Evolutionary conservation across 129 eudicot genomes (phyloP).

Genomic region (Pseudognaphalium luteoalbum): DNA sequence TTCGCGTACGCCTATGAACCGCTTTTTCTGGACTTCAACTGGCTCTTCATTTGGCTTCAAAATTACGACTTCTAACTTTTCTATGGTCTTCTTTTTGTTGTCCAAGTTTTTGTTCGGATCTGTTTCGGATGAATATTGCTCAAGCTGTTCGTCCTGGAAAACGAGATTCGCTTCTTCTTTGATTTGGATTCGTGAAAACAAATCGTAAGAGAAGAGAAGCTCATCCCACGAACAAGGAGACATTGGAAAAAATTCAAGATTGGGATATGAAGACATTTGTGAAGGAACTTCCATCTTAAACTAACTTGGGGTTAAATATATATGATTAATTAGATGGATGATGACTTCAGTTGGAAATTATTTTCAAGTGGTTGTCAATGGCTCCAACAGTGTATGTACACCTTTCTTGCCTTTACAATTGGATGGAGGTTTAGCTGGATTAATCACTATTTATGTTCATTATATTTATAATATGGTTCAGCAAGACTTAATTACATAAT

Average conservation of each 20-base stretch:
- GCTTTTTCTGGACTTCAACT: conserved; percentile 18
- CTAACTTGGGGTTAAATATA: not conserved
- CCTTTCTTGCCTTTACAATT: conserved; percentile 21
- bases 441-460: not conserved
- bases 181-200: conserved; percentile 19
- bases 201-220: conserved; percentile 29
- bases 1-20: conserved; percentile 36
- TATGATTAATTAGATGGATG: not conserved
- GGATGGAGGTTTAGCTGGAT: not conserved
- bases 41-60: conserved; percentile 14
- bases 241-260: conserved; percentile 20
- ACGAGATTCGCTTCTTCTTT: conserved; percentile 18
- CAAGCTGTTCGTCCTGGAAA: conserved; percentile 6
- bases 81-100: not conserved
- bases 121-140: conserved; percentile 10
- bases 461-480: not conserved
- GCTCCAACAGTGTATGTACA: conserved; percentile 17
- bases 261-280: conserved; percentile 34
- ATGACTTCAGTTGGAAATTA: conserved; percentile 6
- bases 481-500: too few relatives aligned
- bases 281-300: conserved; percentile 6
- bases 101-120: conserved; percentile 15
- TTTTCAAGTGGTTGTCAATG: conserved; percentile 18
- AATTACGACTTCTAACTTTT: not conserved
- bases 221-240: conserved; percentile 36